These are phyloP conservation scores for Biscogniauxia marginata DNA, from an alignment of 2,329 filamentous ascomycete species.

Conservation along the genomic window DNA sequence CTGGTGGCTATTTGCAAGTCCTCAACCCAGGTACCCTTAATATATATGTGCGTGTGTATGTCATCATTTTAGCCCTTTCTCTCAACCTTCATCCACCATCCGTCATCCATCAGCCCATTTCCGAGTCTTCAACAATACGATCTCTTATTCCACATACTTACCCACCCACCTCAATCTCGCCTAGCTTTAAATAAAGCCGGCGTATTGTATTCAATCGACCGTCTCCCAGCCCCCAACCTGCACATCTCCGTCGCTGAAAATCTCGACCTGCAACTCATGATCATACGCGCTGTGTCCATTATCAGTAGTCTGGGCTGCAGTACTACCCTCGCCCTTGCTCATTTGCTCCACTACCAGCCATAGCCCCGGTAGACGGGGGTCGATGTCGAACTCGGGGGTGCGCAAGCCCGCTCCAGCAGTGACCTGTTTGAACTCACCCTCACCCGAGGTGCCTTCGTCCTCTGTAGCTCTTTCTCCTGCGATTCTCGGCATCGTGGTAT, in stretches of 20 bases:
- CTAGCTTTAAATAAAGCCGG: no score
- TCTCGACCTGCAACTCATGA: slow-evolving; percentile 50
- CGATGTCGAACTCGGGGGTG: slow-evolving; percentile 72
- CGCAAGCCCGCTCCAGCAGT: slow-evolving; percentile 56
- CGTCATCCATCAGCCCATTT: not conserved
- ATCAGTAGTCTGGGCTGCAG: no score
- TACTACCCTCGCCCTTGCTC: slow-evolving; percentile 48
- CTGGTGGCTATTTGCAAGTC: no score
- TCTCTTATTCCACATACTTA: not conserved
- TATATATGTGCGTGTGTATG: no score
- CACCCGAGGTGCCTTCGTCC: slow-evolving; percentile 34
- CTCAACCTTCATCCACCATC: not conserved
- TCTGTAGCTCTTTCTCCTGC: slow-evolving; percentile 20
- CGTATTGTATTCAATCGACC: slow-evolving; percentile 24
- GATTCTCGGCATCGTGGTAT: slow-evolving; percentile 43
- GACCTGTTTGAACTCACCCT: slow-evolving; percentile 73
- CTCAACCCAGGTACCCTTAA: no score
- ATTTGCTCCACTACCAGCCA: slow-evolving; percentile 84
- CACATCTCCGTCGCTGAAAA: slow-evolving; percentile 50
- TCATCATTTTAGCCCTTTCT: no score
- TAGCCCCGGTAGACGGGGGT: slow-evolving; percentile 56
- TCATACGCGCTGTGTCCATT: no score
- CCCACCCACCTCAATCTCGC: no score
- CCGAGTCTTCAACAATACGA: not conserved
- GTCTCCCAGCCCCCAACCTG: slow-evolving; percentile 44